Evolutionary conservation across 1,284 basidiomycete genomes (phyloP), one percentile per base, ranked within the genome.

Genomic region (Cutaneotrichosporon spelunceum): DNA sequence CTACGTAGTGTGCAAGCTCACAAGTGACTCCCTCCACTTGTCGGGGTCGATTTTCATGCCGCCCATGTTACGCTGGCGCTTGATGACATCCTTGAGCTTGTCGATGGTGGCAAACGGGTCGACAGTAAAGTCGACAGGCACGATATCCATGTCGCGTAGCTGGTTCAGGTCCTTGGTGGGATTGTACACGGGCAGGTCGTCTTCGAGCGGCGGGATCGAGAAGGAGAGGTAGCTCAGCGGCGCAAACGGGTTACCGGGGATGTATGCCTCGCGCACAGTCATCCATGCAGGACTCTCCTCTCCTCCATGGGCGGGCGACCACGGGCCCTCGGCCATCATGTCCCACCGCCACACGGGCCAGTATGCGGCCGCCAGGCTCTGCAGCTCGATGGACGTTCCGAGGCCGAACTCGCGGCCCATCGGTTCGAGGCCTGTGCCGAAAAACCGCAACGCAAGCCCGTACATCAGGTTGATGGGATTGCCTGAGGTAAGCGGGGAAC

Each of bases 131-230:
- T 76, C 76, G 85, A 93, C 53, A 86, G 78, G 62, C 81, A 84
- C 69, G 39, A 84, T 76, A 53, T 84, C 84, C 71, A 89, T 88
- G 19, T 88, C 84, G 52, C 89, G 88, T 56, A 91, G 81, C 63
- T 86, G 84, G 58, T 83, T 84, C 26, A 81, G 68, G 53, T 75
- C 68, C 11, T 75, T 53, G 1, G 63, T 53, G 3, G 79, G 74
- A 56, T 76, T 66, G 56, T 72, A 76, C 6, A 65, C 56, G 9
- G 67, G 63, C 21, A 78, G 62, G 0, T 71, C 64, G 27, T 67
- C 52, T 14, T 65, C 65, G 10, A 78, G 55, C 3, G 70, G 70
- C 9, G 72, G 73, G 11, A 73, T 67, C 16, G 76, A 67, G 62
- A 70, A 78, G 10, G 75, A 76, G 5, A 79, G 63, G 55, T 77